Evolutionary conservation across 192 early-diverging fungal species (phyloP).

Genomic region (Podila horticola): DNA sequence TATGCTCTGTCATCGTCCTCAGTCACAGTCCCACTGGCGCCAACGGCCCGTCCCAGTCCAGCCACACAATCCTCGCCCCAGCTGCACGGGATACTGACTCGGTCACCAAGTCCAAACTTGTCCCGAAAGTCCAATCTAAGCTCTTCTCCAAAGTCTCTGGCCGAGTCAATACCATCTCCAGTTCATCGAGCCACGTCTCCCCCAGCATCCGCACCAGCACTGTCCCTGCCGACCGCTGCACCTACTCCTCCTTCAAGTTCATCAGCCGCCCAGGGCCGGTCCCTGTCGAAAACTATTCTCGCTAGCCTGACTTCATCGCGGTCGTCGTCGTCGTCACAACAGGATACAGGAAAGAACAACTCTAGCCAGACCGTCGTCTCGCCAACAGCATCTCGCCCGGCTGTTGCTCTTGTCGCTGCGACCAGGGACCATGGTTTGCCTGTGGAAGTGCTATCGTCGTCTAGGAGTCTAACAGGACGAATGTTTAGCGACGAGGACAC

Average conservation of each 20-base stretch:
- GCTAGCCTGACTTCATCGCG: background rate
- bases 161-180: too few species aligned
- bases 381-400: background rate
- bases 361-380: background rate
- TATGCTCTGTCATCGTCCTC: slow-evolving; percentile 6
- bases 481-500: too few species aligned
- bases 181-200: background rate
- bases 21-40: background rate
- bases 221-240: background rate
- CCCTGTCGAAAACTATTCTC: slow-evolving; percentile 2
- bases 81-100: slow-evolving; percentile 10
- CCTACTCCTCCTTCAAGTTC: background rate
- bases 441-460: too few species aligned
- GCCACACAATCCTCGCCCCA: slow-evolving; percentile 16
- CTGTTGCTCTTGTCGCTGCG: too few species aligned
- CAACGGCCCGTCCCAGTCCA: too few species aligned
- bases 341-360: background rate
- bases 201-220: background rate
- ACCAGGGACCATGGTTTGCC: too few species aligned
- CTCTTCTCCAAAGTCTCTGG: too few species aligned
- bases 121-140: slow-evolving; percentile 3
- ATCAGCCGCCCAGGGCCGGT: background rate
- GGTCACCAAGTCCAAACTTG: slow-evolving; percentile 30
- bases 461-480: too few species aligned
- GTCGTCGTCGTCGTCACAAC: background rate